Evolutionary conservation across 2,329 filamentous ascomycete genomes (phyloP), one percentile per base, ranked within the genome.

Genomic region (Botryosphaeria dothidea): DNA sequence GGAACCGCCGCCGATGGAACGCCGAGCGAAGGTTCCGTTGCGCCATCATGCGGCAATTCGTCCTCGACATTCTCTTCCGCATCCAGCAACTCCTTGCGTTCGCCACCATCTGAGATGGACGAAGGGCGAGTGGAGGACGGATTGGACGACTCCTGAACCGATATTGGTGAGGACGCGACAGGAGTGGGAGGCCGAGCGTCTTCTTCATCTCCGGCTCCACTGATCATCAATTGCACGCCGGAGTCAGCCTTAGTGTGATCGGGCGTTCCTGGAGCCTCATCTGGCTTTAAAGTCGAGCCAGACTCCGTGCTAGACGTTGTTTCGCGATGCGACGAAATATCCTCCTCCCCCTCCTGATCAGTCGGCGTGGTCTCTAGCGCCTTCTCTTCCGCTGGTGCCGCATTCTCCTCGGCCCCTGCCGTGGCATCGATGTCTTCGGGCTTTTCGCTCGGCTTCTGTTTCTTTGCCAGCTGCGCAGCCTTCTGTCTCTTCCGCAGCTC

Each of bases 401-500:
- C 62, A n/a, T 65, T 54, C 4, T 65, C 70, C 25, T 68, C 68
- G 25, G 66, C 66, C 8, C 66, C 66, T 27, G 65, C 64, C 21
- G 67, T 67, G 45, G 65, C 34, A 13, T 67, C 66, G 27, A 27
- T 9, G 7, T 31, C 45, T 7, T 62, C 54, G 19, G 21, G 36
- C 43, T 38, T 66, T 45, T 9, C 31, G 66, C 65, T 70, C 61
- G 38, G 67, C 71, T 43, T 67, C 65, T 76, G 65, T 67, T 74
- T 71, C 67, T 74, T 71, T 68, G 71, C 70, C 65, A 77, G 71
- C 66, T 74, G 68, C 23, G 72, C 74, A 58, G 77, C 77, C 73
- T 89, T 88, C 76, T 92, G 93, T 78, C 91, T 92, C 78, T 96
- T 95, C 61, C 94, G 86, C 70, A 97, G 79, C 77, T 97, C 91